Base-by-base conservation (phyloP, 2,329 filamentous ascomycete genomes). In the Paraphaeosphaeria minitans region DNA sequence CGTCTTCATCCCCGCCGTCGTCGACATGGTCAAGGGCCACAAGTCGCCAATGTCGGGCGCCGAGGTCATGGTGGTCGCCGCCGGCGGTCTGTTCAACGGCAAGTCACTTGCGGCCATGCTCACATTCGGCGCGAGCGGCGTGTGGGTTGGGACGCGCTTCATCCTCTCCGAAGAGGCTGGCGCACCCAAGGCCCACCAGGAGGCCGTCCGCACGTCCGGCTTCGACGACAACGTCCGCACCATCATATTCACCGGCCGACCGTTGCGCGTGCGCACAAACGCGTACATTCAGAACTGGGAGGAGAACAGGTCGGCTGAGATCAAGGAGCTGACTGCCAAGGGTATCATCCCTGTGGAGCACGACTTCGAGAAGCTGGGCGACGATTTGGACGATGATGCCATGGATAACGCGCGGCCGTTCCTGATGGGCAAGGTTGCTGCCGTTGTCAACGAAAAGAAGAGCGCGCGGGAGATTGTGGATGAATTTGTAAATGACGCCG, bases 61-160 rank as follows among this genome's bases (percentile, higher is more conserved):
- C 71, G 91, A 91, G 55, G 93, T 99, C 48, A 93, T 94, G 79
- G 92, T 98, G 71, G 83, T 99, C 65, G 94, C 95, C 63, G 95
- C 94, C 21, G 95, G 95, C 69, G 95, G 95, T 79, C 90, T 98
- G 69, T 94, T 89, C 86, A 96, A 93, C 80, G 95, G 95, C 64
- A 90, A 93, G 81, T 89, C 91, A 56, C 85, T 98, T 65, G 95
- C 95, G 53, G 91, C 95, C 6, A 85, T 94, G 53, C 86, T 99
- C 62, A 96, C 96, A 87, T 89, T 98, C 78, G 95, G 95, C 67
- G 95, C 95, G 56, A 86, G 85, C 62, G 95, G 88, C 71, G 95
- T 98, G 68, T 99, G 95, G 95, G 90, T 99, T 67, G 95, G 95
- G 75, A 99, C 95, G 41, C 88, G 95, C 65, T 99, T 99, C 83